phyloP scores from a whole-genome alignment of 257 asterid genomes.

The Apocynum venetum region DNA sequence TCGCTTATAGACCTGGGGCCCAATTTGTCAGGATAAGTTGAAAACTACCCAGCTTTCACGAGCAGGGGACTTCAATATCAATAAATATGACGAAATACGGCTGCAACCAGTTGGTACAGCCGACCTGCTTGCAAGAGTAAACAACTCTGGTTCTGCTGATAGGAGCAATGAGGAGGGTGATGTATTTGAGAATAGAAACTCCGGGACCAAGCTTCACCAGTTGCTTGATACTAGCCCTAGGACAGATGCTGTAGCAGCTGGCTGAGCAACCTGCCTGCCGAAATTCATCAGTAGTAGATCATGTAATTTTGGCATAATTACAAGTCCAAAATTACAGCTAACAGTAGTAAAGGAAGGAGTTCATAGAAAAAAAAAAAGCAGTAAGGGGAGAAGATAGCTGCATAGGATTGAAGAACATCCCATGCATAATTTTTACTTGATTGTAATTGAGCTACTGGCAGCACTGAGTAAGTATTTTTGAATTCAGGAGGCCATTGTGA shows the following conservation, averaged over 20 bases:
- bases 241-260: slow-evolving; percentile 85
- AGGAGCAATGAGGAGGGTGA: slow-evolving; percentile 45
- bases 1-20: background rate
- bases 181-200: slow-evolving; percentile 33
- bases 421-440: slow-evolving; percentile 24
- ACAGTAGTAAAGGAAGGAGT: slow-evolving; percentile 27
- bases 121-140: slow-evolving; percentile 78
- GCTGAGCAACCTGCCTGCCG: slow-evolving; percentile 31
- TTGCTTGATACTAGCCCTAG: slow-evolving; percentile 66
- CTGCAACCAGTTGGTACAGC: slow-evolving; percentile 67
- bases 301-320: slow-evolving; percentile 67
- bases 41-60: slow-evolving; percentile 34
- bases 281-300: slow-evolving; percentile 12
- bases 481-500: slow-evolving; percentile 35
- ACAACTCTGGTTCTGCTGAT: slow-evolving; percentile 47
- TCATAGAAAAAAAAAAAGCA: background rate
- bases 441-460: slow-evolving; percentile 33
- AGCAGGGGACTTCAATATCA: slow-evolving; percentile 28
- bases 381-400: slow-evolving; percentile 35
- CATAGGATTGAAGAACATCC: slow-evolving; percentile 18
- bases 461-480: slow-evolving; percentile 55
- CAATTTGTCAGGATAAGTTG: slow-evolving; percentile 59
- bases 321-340: slow-evolving; percentile 64
- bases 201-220: slow-evolving; percentile 77
- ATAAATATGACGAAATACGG: slow-evolving; percentile 39